Conservation (phyloP, 352 stramenopile species). For the Globisporangium sylvaticum region DNA sequence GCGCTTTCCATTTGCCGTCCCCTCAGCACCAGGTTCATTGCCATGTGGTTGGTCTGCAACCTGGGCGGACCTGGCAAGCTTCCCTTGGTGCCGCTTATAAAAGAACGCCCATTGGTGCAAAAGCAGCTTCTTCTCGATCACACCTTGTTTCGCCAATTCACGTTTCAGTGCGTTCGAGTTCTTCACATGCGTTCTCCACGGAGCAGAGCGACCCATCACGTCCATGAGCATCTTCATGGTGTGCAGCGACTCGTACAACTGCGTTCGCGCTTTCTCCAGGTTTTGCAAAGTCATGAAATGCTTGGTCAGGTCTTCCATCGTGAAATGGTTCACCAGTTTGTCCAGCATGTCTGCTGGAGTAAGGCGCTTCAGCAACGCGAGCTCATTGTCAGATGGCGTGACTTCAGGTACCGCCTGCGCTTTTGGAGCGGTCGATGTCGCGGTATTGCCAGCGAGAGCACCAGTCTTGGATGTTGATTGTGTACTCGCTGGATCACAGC, state of each 20-base stretch:
- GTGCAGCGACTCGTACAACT: conserved; percentile 47
- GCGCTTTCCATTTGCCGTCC: not conserved
- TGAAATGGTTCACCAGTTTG: conserved; percentile 35
- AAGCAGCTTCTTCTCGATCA: conserved; percentile 53
- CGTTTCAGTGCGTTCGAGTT: conserved; percentile 59
- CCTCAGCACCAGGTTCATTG: not conserved
- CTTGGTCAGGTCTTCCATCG: conserved; percentile 24
- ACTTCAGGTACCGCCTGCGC: not conserved
- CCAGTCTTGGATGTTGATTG: not conserved
- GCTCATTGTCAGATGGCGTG: conserved; percentile 17
- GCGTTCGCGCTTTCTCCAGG: conserved; percentile 23
- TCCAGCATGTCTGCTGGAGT: conserved; percentile 44
- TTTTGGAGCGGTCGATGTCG: not conserved
- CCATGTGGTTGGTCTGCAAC: not conserved
- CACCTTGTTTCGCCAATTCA: conserved; percentile 46
- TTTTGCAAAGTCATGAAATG: conserved; percentile 26
- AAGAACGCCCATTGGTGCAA: conserved; percentile 57
- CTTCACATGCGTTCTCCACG: conserved; percentile 59
- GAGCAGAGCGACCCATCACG: conserved; percentile 46
- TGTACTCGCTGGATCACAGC: not conserved
- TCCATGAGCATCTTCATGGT: conserved; percentile 53
- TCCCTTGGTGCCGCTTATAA: conserved; percentile 43
- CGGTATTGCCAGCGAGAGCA: not conserved
- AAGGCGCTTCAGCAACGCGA: conserved; percentile 30
- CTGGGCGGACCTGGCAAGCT: not conserved